phyloP scores from a whole-genome alignment of 345 rosid species.

The Euphorbia lathyris region DNA sequence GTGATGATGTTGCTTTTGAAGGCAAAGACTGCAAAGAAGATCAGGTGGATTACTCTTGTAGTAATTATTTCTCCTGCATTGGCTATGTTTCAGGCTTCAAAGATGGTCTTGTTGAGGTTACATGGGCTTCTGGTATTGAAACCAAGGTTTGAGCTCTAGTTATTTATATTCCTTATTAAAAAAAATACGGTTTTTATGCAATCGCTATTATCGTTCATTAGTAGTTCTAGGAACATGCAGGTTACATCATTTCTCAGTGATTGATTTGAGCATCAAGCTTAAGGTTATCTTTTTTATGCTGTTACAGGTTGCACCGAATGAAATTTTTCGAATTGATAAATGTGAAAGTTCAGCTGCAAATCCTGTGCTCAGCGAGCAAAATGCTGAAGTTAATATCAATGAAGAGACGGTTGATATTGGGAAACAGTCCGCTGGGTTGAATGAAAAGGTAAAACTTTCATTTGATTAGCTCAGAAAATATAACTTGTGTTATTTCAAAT shows the following conservation, averaged over 20 bases:
- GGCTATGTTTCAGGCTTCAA: slow-evolving; percentile 71
- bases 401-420: slow-evolving; percentile 40
- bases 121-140: slow-evolving; percentile 69
- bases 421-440: slow-evolving; percentile 32
- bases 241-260: neutral
- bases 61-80: slow-evolving; percentile 46
- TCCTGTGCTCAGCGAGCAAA: slow-evolving; percentile 37
- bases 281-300: slow-evolving; percentile 17
- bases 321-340: slow-evolving; percentile 61
- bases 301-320: slow-evolving; percentile 76
- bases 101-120: slow-evolving; percentile 69
- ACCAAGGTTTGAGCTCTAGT: slow-evolving; percentile 49
- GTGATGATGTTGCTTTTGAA: slow-evolving; percentile 20
- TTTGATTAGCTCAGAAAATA: neutral
- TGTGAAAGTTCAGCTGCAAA: slow-evolving; percentile 45
- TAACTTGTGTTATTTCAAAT: too few species aligned
- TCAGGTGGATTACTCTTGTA: slow-evolving; percentile 27
- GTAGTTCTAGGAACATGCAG: neutral
- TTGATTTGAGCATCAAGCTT: slow-evolving; percentile 11
- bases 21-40: slow-evolving; percentile 18
- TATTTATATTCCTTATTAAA: slow-evolving; percentile 1
- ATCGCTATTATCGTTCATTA: neutral
- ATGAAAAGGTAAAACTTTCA: slow-evolving; percentile 49
- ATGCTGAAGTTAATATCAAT: slow-evolving; percentile 36
- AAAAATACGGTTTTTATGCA: neutral